Base-by-base conservation (phyloP, 805 yeast species). In the Trichomonascus vanleenenianus region DNA sequence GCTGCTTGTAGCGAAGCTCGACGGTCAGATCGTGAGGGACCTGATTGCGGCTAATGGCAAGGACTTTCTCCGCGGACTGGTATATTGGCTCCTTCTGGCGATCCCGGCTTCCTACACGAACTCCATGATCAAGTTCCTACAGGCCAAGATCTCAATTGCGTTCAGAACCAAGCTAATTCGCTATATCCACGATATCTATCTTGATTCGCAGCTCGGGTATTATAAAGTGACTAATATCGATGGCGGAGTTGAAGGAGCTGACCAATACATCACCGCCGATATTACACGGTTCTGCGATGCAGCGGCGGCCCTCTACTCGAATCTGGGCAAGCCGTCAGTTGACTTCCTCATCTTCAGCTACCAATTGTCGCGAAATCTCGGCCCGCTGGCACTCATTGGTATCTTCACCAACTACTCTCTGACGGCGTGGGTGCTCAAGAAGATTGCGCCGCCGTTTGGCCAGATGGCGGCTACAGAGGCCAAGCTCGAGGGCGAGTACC, bases 71-170 rank as follows among this genome's bases (percentile, higher is more conserved):
- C 70, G 85, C 48, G 96, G 89, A 61, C 70, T 89, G 62, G 74
- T 78, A 8, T 83, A 84, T 62, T 89, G 97, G 97, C 77, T 89
- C 48, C 65, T 85, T 49, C 80, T 89, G 59, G 96, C 96, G 0
- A 78, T 89, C 50, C 97, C 97, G 2, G 95, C 96, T 0, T 81
- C 93, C 2, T 89, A 86, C 62, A 84, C 96, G 30, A 89, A 89
- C 63, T 83, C 95, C 40, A 88, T 91, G 47, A 89, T 89, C 59
- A 85, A 83, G 59, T 85, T 76, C 57, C 66, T 89, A 54, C 85
- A 88, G 45, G 77, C 81, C 57, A 74, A 85, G 55, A 67, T 89
- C 48, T 79, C 95, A 10, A 71, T 87, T 44, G 85, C 85, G 56
- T 89, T 89, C 69, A 78, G 97, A 70, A 82, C 93, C 1, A 81